Evolutionary conservation across 305 asterid genomes (phyloP), one percentile per base, ranked within the genome.

Genomic region (Stenogyne calaminthoides): DNA sequence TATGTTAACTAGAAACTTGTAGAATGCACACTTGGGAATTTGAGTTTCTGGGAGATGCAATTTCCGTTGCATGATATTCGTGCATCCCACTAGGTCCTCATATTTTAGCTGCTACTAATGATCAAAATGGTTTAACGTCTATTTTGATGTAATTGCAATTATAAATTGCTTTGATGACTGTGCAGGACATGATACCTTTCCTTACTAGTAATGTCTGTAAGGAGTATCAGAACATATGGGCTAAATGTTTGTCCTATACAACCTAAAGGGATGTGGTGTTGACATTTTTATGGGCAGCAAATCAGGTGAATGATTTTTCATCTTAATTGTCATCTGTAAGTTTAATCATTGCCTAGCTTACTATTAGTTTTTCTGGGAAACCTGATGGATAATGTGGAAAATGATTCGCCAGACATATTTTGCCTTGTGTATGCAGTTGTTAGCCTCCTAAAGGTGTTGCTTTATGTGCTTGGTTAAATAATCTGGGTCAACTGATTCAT

Each of bases 401-500:
- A 37, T 49, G 61, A 55, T 52, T 55, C 0, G 57, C 74, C n/a
- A 58, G 25, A 25, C 9, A 32, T 69, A 14, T 37, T 11, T 20
- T 56, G 18, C 32, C 12, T 19, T 34, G 34, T 37, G 7, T 12
- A 58, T 36, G 42, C 42, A 36, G 42, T 36, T 1, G 9, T 36
- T 64, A 37, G 54, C 40, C 56, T 4, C 10, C 6, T 47, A 47
- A 47, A 14, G 55, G 16, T n/a, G 55, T 52, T 52, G 58, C 67
- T 58, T 42, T 44, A 42, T 57, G 70, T 14, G 27, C 56, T 61
- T 59, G 20, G 12, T 42, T 29, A 25, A 58, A 58, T 22, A 25
- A 56, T 57, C 58, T 57, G 9, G 67, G 42, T 57, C 75, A 19
- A n/a, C 22, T 44, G 70, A 25, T 14, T 29, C 42, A 12, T 65